A percentile compares a stretch with the other conserved stretches of the same genome.
Conservation (phyloP, 129 eudicot species). For the Cynara cardunculus region DNA sequence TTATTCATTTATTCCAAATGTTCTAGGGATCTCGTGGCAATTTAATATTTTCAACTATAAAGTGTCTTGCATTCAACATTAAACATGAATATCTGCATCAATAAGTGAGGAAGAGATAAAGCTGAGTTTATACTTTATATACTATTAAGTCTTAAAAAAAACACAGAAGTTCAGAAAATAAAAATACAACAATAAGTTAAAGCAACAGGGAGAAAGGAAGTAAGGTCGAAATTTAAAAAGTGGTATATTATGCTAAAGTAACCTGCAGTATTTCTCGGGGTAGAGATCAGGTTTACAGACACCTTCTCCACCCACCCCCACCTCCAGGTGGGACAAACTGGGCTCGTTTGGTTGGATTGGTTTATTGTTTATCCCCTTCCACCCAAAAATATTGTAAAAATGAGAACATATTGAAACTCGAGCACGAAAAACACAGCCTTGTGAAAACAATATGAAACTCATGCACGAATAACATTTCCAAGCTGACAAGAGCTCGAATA, state of each 20-base stretch:
- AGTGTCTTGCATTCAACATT: not conserved
- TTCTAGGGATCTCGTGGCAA: not conserved
- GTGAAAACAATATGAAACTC: too few species aligned
- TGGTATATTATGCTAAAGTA: not conserved
- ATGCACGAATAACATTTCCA: not conserved
- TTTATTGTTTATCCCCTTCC: too few species aligned
- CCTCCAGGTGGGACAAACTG: too few species aligned
- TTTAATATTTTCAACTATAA: not conserved
- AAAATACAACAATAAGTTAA: not conserved
- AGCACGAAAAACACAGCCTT: too few species aligned
- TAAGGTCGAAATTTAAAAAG: not conserved
- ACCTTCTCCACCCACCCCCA: too few species aligned
- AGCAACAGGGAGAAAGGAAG: not conserved
- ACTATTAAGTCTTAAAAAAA: not conserved
- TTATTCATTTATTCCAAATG: not conserved
- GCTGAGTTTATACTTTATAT: not conserved
- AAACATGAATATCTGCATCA: slow-evolving; percentile 4
- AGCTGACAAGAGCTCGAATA: not conserved
- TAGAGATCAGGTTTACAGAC: too few species aligned
- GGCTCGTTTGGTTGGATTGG: too few species aligned
- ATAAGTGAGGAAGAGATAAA: not conserved
- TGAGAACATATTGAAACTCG: too few species aligned
- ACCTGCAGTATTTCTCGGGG: not conserved
- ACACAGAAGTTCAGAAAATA: not conserved
- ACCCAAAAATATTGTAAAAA: too few species aligned